Evolutionary conservation across 2,329 filamentous ascomycete genomes (phyloP).

Genomic region (Beauveria scarabaeidicola): DNA sequence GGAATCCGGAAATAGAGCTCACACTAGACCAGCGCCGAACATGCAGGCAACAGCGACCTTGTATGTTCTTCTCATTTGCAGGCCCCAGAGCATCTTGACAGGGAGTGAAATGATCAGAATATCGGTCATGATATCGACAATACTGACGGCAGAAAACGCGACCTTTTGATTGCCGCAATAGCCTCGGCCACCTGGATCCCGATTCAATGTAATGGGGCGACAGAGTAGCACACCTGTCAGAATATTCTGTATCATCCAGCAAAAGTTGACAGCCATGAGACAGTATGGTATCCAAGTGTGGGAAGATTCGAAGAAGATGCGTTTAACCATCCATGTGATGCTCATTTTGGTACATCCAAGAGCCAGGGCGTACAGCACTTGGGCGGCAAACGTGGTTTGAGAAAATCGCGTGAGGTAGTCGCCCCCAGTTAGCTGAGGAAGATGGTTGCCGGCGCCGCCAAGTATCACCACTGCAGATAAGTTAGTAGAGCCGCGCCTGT

Average conservation of each 20-base stretch:
- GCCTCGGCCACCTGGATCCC: slow-evolving; percentile 11
- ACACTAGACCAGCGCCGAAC: slow-evolving; percentile 15
- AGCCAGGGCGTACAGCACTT: slow-evolving; percentile 15
- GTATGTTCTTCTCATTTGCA: slow-evolving; percentile 13
- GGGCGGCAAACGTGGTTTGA: slow-evolving; percentile 13
- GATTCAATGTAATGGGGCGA: slow-evolving; percentile 13
- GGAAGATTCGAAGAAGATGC: slow-evolving; percentile 15
- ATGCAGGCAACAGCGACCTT: slow-evolving; percentile 15
- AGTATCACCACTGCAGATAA: slow-evolving; percentile 14
- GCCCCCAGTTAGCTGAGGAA: slow-evolving; percentile 3
- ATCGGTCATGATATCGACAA: slow-evolving; percentile 16
- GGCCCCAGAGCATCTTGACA: slow-evolving; percentile 12
- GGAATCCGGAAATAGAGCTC: neutral
- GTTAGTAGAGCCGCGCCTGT: neutral
- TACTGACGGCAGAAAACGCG: slow-evolving; percentile 14
- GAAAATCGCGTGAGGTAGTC: slow-evolving; percentile 2
- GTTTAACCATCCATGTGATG: slow-evolving; percentile 17
- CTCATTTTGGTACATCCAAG: slow-evolving; percentile 17
- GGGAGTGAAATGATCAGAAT: slow-evolving; percentile 14
- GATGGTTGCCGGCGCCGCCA: slow-evolving; percentile 15
- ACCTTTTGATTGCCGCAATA: slow-evolving; percentile 13
- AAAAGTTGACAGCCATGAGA: slow-evolving; percentile 12
- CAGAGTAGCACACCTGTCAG: slow-evolving; percentile 15
- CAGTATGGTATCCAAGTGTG: slow-evolving; percentile 13
- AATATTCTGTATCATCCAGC: slow-evolving; percentile 17